phyloP scores from a whole-genome alignment of 2,329 filamentous ascomycete genomes.

The Acrocalymma vagum region DNA sequence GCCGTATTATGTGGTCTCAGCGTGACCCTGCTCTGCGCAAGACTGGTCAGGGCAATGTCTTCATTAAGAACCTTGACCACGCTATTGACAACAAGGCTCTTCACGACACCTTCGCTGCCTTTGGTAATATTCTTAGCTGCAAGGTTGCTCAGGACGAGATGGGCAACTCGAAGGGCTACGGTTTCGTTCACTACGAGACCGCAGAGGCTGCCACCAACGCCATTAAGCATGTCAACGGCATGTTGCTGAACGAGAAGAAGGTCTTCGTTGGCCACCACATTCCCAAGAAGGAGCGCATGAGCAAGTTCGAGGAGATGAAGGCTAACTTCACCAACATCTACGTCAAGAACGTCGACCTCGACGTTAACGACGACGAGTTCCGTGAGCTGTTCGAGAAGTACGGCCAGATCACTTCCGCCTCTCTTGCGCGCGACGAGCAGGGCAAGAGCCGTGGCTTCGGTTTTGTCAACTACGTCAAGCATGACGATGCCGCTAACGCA shows the following conservation, averaged over 20 bases:
- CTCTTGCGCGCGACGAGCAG: constrained; percentile 86
- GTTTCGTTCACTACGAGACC: constrained; percentile 99
- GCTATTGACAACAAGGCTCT: constrained; percentile 99
- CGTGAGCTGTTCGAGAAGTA: constrained; percentile 89
- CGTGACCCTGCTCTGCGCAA: constrained; percentile 98
- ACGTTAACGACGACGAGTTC: constrained; percentile 93
- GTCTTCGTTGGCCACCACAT: constrained; percentile 99
- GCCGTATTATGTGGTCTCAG: constrained; percentile 99
- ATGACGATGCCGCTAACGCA: constrained; percentile 84
- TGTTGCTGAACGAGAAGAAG: constrained; percentile 99
- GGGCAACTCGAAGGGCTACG: constrained; percentile 97
- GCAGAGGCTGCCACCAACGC: constrained; percentile 95
- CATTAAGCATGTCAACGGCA: constrained; percentile 99
- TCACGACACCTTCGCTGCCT: constrained; percentile 97
- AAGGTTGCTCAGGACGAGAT: constrained; percentile 99
- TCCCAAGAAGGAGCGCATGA: constrained; percentile 99
- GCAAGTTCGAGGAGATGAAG: constrained; percentile 99
- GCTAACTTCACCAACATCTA: constrained; percentile 99
- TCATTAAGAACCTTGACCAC: constrained; percentile 99
- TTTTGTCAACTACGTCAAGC: constrained; percentile 94
- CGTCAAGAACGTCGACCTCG: constrained; percentile 93
- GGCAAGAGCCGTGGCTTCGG: constrained; percentile 96
- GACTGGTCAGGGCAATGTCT: constrained; percentile 98
- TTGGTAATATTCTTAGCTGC: constrained; percentile 99
- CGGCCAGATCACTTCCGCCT: constrained; percentile 94